These are phyloP conservation scores for Trichoderma afroharzianum DNA, from an alignment of 2,329 filamentous ascomycete species.

Conservation along the genomic window DNA sequence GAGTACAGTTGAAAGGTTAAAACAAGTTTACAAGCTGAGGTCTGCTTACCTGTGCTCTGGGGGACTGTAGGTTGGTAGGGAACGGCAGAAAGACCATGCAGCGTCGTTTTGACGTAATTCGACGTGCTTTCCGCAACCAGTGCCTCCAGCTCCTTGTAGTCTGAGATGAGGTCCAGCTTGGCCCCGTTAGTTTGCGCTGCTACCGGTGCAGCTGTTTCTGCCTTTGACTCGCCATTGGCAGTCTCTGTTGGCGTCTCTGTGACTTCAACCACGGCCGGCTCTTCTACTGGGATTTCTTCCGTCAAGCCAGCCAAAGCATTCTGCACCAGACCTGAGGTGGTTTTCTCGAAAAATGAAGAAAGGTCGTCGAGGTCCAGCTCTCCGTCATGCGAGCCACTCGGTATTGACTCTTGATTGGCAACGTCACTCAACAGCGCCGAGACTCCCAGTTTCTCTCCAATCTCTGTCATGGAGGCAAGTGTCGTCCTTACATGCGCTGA, in stretches of 20 bases:
- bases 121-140: conserved; percentile 43
- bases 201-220: conserved; percentile 22
- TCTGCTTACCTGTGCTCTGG: conserved; percentile 33
- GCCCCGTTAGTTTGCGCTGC: conserved; percentile 28
- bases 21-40: not conserved
- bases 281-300: conserved; percentile 25
- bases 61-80: conserved; percentile 43
- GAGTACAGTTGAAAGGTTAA: not conserved
- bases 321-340: conserved; percentile 39
- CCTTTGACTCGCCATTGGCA: conserved; percentile 21
- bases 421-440: conserved; percentile 31
- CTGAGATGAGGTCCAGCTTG: conserved; percentile 34
- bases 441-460: conserved; percentile 36
- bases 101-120: conserved; percentile 43
- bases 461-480: conserved; percentile 32
- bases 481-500: conserved; percentile 33
- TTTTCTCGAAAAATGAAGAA: conserved; percentile 42
- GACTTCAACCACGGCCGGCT: conserved; percentile 20
- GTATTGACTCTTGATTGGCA: conserved; percentile 26
- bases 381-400: conserved; percentile 27
- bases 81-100: conserved; percentile 41
- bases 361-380: conserved; percentile 40
- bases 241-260: conserved; percentile 22
- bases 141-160: conserved; percentile 43
- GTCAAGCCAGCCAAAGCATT: conserved; percentile 38